A percentile compares a stretch with the other conserved stretches of the same genome.
Conservation (phyloP, 169 alveolate species). For the Plasmodium vivax region DNA sequence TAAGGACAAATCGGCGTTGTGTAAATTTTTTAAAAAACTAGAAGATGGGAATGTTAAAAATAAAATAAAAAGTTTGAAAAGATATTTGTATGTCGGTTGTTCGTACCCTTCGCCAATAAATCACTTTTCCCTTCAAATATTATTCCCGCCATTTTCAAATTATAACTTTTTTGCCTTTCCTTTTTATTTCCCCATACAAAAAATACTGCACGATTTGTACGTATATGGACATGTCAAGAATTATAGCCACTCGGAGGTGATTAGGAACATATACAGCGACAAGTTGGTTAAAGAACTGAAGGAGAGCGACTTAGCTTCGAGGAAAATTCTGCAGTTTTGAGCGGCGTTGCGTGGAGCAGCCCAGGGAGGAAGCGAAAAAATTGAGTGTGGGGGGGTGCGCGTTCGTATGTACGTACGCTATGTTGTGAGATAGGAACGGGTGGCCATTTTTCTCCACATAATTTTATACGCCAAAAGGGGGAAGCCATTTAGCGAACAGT, state of each 20-base stretch:
- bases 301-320: conserved; percentile 22
- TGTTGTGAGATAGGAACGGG: not conserved
- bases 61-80: conserved; percentile 57
- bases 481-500: not conserved
- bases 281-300: conserved; percentile 38
- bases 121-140: conserved; percentile 69
- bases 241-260: conserved; percentile 64
- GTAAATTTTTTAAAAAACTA: conserved; percentile 35
- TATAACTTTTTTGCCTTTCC: conserved; percentile 69
- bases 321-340: conserved; percentile 36
- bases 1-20: conserved; percentile 24
- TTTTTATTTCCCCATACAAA: conserved; percentile 63
- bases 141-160: conserved; percentile 71
- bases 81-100: conserved; percentile 48
- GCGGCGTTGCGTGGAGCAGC: not conserved
- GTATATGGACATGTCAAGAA: conserved; percentile 73
- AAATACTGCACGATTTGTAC: conserved; percentile 65
- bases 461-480: not conserved
- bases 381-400: too few species aligned
- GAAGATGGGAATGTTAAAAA: conserved; percentile 47
- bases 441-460: not conserved
- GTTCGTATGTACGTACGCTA: not conserved
- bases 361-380: not conserved
- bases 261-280: conserved; percentile 44
- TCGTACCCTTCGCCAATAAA: conserved; percentile 72